Percentiles rank a stretch among this genome's conserved stretches.
Evolutionary conservation across 1,284 basidiomycete genomes (phyloP).

Genomic region (Wallemia ichthyophaga): DNA sequence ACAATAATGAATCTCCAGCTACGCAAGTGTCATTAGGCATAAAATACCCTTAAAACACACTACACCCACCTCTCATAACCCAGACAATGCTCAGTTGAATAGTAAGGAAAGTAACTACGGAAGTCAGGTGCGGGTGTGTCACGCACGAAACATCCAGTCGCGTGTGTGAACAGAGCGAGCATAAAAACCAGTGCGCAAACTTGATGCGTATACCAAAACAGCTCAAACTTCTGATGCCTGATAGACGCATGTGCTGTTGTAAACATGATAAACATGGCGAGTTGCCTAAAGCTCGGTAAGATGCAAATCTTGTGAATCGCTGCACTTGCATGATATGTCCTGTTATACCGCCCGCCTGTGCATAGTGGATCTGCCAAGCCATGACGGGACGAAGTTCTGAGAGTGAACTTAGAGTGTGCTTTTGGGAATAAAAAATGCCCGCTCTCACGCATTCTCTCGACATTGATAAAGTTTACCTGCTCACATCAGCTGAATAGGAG

Average conservation of each 20-base stretch:
- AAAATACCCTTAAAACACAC: background rate
- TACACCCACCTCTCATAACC: slow-evolving; percentile 63
- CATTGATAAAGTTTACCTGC: slow-evolving; percentile 41
- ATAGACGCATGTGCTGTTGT: slow-evolving; percentile 53
- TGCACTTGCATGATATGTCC: slow-evolving; percentile 29
- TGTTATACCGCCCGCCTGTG: slow-evolving; percentile 51
- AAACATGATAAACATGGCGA: slow-evolving; percentile 19
- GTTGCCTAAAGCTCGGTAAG: slow-evolving; percentile 28
- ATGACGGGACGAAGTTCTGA: slow-evolving; percentile 44
- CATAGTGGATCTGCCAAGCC: slow-evolving; percentile 54
- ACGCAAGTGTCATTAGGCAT: background rate
- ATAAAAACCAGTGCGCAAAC: slow-evolving; percentile 60
- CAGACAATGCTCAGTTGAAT: slow-evolving; percentile 44
- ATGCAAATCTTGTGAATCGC: slow-evolving; percentile 24
- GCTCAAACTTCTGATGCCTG: slow-evolving; percentile 57
- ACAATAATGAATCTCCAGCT: slow-evolving; percentile 39
- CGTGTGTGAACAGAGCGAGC: slow-evolving; percentile 56
- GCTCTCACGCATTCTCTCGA: slow-evolving; percentile 16
- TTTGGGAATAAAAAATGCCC: slow-evolving; percentile 4
- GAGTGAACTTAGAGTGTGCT: slow-evolving; percentile 2
- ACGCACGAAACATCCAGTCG: slow-evolving; percentile 72
- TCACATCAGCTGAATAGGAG: background rate
- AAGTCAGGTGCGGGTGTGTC: slow-evolving; percentile 38
- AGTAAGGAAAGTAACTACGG: slow-evolving; percentile 41
- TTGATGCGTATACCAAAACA: slow-evolving; percentile 77